Percentiles rank a stretch among this genome's conserved stretches.
Conservation (phyloP, 179 eudicot species). For the Vitellaria paradoxa region DNA sequence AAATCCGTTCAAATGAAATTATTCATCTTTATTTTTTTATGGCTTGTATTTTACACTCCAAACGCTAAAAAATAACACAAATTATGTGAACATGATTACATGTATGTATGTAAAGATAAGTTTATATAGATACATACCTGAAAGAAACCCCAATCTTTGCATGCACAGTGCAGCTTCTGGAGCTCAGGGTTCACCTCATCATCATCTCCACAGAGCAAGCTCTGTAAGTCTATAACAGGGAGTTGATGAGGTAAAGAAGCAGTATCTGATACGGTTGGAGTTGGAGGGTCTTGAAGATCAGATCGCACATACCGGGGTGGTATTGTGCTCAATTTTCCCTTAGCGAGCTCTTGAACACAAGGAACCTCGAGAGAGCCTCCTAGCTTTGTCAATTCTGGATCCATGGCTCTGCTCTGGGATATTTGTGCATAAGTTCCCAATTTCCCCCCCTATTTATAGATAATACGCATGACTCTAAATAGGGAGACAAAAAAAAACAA, state of each 20-base stretch:
- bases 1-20: no score
- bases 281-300: conserved; percentile 3
- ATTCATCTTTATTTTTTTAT: no score
- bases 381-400: not conserved
- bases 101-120: not conserved
- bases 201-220: not conserved
- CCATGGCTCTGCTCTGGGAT: not conserved
- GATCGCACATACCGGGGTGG: conserved; percentile 4
- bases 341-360: conserved; percentile 20
- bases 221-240: conserved; percentile 12
- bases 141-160: conserved; percentile 21
- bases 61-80: no score
- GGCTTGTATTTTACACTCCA: no score
- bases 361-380: conserved; percentile 18
- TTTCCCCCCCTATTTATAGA: no score
- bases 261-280: not conserved
- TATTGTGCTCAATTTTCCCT: not conserved
- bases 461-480: no score
- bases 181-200: not conserved
- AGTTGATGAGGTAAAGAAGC: not conserved
- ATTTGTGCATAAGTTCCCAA: no score
- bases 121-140: conserved; percentile 22
- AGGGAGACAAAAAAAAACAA: no score
- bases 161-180: not conserved
- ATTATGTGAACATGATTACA: no score